Percentiles rank a stretch among this genome's conserved stretches.
These are phyloP conservation scores for Delphinella strobiligena DNA, from an alignment of 2,329 filamentous ascomycete species.

Conservation along the genomic window DNA sequence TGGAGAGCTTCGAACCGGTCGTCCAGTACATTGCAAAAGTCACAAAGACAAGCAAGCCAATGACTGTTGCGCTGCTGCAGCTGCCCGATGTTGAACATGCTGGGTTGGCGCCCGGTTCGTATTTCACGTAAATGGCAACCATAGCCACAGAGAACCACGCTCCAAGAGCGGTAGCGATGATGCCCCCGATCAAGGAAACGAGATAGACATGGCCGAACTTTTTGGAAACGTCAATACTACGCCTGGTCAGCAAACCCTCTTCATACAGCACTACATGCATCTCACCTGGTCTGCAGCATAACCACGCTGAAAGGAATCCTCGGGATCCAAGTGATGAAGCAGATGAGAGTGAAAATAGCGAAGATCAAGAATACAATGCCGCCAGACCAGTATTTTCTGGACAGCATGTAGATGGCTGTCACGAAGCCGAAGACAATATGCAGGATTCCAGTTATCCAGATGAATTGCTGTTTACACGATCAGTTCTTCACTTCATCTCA, in stretches of 20 bases:
- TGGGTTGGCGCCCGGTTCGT: conserved; percentile 53
- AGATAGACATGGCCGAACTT: conserved; percentile 75
- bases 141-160: conserved; percentile 82
- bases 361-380: conserved; percentile 84
- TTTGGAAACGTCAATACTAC: conserved; percentile 67
- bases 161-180: conserved; percentile 62
- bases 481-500: conserved; percentile 1
- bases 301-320: conserved; percentile 84
- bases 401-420: conserved; percentile 78
- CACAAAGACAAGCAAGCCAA: conserved; percentile 72
- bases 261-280: neutral
- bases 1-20: too few relatives aligned
- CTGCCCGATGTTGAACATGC: conserved; percentile 44
- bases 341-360: conserved; percentile 64
- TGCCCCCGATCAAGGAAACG: conserved; percentile 71
- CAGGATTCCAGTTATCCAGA: conserved; percentile 83
- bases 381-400: conserved; percentile 62
- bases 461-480: conserved; percentile 61
- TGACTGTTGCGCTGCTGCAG: conserved; percentile 67
- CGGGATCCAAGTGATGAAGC: conserved; percentile 79
- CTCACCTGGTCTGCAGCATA: conserved; percentile 61
- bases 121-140: conserved; percentile 76
- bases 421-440: conserved; percentile 78
- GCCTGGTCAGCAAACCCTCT: neutral
- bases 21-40: conserved; percentile 94